phyloP scores from a whole-genome alignment of 805 yeast genomes.

The Cyberlindnera mississippiensis region DNA sequence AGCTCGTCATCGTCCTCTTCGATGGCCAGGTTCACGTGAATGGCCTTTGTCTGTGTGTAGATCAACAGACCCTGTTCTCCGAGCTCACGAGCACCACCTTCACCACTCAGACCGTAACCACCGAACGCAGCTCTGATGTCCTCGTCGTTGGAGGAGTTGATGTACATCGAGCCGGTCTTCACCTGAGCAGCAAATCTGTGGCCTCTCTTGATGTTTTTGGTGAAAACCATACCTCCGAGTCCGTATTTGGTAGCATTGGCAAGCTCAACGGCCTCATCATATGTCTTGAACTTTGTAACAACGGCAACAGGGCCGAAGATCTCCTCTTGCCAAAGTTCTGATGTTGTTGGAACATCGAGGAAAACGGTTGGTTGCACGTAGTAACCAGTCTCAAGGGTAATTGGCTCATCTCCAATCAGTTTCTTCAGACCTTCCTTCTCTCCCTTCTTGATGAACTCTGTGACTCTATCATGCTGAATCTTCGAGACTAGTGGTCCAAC shows the following conservation, averaged over 20 bases:
- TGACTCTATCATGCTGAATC: conserved; percentile 50
- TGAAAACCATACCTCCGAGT: conserved; percentile 77
- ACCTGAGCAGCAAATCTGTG: conserved; percentile 57
- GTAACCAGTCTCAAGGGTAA: conserved; percentile 49
- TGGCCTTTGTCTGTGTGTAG: conserved; percentile 74
- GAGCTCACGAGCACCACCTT: conserved; percentile 63
- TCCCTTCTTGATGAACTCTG: conserved; percentile 41
- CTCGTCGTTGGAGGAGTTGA: conserved; percentile 65
- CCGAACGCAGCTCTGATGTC: conserved; percentile 72
- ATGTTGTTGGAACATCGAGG: conserved; percentile 59
- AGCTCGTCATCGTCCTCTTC: conserved; percentile 27
- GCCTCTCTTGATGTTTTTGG: conserved; percentile 58
- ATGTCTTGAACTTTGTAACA: conserved; percentile 58
- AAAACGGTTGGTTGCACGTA: conserved; percentile 75
- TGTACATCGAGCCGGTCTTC: conserved; percentile 66
- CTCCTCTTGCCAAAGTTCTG: conserved; percentile 72
- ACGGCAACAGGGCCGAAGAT: conserved; percentile 86
- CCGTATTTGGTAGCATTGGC: conserved; percentile 80
- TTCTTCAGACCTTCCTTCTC: conserved; percentile 46
- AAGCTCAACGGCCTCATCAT: conserved; percentile 60
- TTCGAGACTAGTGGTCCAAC: conserved; percentile 64
- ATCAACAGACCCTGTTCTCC: conserved; percentile 68
- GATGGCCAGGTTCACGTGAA: conserved; percentile 59
- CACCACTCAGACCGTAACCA: conserved; percentile 74
- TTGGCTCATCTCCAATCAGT: conserved; percentile 34